These are phyloP conservation scores for Candida anutae DNA, from an alignment of 1,139 yeast species.

Conservation along the genomic window DNA sequence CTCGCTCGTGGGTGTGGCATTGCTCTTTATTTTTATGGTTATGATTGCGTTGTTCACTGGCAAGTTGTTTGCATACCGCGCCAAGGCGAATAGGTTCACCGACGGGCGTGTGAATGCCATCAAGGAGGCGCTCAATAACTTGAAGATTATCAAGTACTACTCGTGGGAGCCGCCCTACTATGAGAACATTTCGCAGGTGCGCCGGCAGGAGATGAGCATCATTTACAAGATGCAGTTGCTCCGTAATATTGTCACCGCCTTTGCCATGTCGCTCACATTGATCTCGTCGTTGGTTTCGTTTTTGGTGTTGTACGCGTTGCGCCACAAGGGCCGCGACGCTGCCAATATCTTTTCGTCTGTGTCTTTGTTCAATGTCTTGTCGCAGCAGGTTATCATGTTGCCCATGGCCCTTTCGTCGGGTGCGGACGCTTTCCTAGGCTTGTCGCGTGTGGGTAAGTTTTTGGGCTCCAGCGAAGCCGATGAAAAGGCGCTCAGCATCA, in stretches of 20 bases:
- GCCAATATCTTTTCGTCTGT: constrained; percentile 77
- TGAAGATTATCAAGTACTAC: constrained; percentile 64
- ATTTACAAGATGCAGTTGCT: constrained; percentile 43
- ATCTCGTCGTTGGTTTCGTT: constrained; percentile 70
- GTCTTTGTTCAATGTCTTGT: constrained; percentile 58
- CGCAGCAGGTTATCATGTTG: constrained; percentile 47
- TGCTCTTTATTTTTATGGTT: constrained; percentile 25
- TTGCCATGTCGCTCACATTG: constrained; percentile 53
- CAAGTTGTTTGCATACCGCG: constrained; percentile 35
- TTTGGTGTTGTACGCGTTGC: constrained; percentile 53
- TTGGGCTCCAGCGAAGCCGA: constrained; percentile 29
- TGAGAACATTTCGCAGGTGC: constrained; percentile 35
- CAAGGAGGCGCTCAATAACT: constrained; percentile 56
- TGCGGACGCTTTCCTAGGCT: constrained; percentile 62
- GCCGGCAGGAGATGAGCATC: constrained; percentile 43
- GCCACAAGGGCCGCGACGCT: constrained; percentile 39
- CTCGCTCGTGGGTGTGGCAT: constrained; percentile 56
- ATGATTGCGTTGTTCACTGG: constrained; percentile 30
- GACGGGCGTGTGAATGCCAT: constrained; percentile 54
- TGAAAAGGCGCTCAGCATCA: constrained; percentile 9
- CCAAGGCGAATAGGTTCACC: constrained; percentile 39
- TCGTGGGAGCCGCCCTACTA: constrained; percentile 60
- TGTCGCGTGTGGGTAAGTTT: constrained; percentile 49
- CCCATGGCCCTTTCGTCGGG: constrained; percentile 67
- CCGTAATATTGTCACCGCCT: constrained; percentile 53